Percentiles rank a stretch among this genome's conserved stretches.
phyloP scores from a whole-genome alignment of 73 alveolate genomes.

The Tetrahymena elliotti region DNA sequence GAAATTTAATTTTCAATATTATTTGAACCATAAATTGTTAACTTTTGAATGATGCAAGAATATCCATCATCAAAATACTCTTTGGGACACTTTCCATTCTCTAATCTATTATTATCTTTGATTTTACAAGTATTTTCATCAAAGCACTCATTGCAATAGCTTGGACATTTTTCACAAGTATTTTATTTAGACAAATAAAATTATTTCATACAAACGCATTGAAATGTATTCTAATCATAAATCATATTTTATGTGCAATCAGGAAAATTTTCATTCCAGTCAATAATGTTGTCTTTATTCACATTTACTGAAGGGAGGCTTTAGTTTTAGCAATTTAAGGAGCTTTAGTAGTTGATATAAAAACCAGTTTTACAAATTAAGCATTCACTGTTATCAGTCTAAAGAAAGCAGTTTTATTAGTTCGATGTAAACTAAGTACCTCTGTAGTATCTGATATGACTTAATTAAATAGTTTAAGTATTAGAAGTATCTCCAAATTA shows the following conservation, averaged over 20 bases:
- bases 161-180: neutral
- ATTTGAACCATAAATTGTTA: neutral
- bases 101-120: neutral
- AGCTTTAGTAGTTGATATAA: neutral
- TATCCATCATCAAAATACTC: neutral
- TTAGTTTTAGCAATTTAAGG: neutral
- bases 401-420: neutral
- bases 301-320: neutral
- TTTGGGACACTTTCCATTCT: neutral
- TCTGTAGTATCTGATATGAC: neutral
- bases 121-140: neutral
- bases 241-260: neutral
- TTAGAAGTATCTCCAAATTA: neutral
- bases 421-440: neutral
- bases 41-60: neutral
- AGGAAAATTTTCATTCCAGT: neutral
- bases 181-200: neutral
- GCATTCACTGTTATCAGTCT: neutral
- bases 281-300: neutral
- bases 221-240: neutral
- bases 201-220: neutral
- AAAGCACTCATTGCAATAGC: neutral
- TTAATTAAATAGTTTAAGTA: neutral
- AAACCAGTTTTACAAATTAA: neutral
- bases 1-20: neutral